Base-by-base conservation (phyloP, 2,329 filamentous ascomycete species). In the Fusarium circinatum region DNA sequence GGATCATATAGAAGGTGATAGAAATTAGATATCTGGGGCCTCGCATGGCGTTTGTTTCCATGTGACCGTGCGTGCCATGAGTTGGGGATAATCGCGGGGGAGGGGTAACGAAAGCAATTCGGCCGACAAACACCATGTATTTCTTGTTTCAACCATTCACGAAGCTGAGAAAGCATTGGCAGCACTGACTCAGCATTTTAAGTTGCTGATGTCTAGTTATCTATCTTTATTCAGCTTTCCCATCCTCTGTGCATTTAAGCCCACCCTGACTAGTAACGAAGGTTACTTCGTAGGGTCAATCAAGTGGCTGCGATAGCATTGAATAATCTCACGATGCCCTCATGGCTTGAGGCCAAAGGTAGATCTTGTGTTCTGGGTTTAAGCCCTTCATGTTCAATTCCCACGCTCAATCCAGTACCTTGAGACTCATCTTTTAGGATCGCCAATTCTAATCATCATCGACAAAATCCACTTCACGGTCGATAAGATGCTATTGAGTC, bases 81-180 rank as follows among this genome's bases (percentile, higher is more conserved):
- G 39, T 71, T 48, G 66, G 75, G 70, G 74, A 68, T 24, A 67
- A 75, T 76, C 62, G 75, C 69, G 75, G 75, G 75, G 75, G 74
- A 76, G 75, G 70, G 73, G 75, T 69, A 22, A 34, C 41, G 48
- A 56, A 62, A 68, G 48, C 12, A 63, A 45, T 51, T 51, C 47
- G 57, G 42, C 65, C 26, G 56, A 41, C 59, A 54, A 54, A 59
- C 32, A 44, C 36, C n/a, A 38, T 58, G 34, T 22, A 36, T 24
- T 62, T 28, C 48, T 45, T 39, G 20, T 63, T 52, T 30, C 28
- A 26, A 47, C 28, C 28, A 22, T 63, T 18, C 17, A 24, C 26
- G 38, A 34, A 15, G 48, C 28, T 34, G 28, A 55, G 41, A 55
- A 60, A 30, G 34, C 15, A 41, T 32, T 24, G 24, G 18, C 4